phyloP scores from a whole-genome alignment of 2,329 filamentous ascomycete species.

The Gremmenia infestans region DNA sequence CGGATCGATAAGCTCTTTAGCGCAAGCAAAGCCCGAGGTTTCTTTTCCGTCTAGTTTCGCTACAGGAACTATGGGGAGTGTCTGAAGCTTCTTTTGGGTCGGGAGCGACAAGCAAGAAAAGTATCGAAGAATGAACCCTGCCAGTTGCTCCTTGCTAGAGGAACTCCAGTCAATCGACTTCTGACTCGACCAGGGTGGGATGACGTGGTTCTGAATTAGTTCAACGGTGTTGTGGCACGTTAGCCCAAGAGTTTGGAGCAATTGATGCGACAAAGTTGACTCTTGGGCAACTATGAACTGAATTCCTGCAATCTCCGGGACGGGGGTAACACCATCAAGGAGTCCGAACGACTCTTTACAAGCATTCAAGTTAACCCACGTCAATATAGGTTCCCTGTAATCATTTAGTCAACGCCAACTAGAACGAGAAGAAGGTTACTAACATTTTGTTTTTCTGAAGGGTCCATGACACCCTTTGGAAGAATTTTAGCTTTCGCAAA shows the following conservation, averaged over 20 bases:
- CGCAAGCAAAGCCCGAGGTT: conserved; percentile 14
- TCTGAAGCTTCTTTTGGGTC: conserved; percentile 9
- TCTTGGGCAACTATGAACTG: conserved; percentile 16
- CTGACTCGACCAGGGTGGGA: conserved; percentile 18
- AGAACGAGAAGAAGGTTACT: background rate
- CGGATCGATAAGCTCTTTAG: conserved; percentile 22
- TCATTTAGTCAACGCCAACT: background rate
- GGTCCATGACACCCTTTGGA: conserved; percentile 14
- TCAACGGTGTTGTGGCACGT: conserved; percentile 4
- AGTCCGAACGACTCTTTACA: conserved; percentile 13
- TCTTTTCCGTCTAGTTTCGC: conserved; percentile 6
- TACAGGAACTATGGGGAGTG: conserved; percentile 20
- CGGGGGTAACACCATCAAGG: conserved; percentile 5
- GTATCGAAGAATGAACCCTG: conserved; percentile 13
- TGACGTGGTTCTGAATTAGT: conserved; percentile 16
- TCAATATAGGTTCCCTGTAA: conserved; percentile 1
- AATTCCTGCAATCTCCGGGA: conserved; percentile 13
- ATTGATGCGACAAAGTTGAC: background rate
- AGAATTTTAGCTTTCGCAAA: conserved; percentile 8
- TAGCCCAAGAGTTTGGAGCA: conserved; percentile 11
- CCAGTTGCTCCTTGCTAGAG: conserved; percentile 15
- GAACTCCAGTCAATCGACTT: conserved; percentile 3
- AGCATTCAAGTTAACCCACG: conserved; percentile 13
- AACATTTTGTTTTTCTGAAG: conserved; percentile 3
- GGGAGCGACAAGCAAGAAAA: conserved; percentile 10